These are phyloP conservation scores for Penicillium carneum DNA, from an alignment of 2,329 filamentous ascomycete species.

Conservation along the genomic window DNA sequence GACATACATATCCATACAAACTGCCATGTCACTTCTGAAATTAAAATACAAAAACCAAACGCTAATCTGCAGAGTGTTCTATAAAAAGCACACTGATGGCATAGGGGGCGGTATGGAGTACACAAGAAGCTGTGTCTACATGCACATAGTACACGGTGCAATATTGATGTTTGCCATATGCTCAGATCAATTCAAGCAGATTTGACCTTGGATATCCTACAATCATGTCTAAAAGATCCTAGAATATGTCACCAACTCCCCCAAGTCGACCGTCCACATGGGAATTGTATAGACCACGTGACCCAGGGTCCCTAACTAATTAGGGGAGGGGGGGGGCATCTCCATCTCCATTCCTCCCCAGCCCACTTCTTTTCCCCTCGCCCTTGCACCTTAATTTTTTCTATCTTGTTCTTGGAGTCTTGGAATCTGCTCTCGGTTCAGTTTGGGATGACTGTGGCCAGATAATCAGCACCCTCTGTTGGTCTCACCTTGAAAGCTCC, in stretches of 20 bases:
- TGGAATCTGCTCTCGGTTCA: background rate
- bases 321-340: slow-evolving; percentile 40
- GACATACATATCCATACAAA: background rate
- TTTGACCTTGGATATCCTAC: background rate
- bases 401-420: slow-evolving; percentile 2
- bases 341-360: slow-evolving; percentile 35
- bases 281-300: slow-evolving; percentile 21
- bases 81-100: slow-evolving; percentile 18
- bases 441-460: slow-evolving; percentile 15
- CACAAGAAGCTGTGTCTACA: background rate
- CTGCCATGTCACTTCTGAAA: background rate
- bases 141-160: too few species aligned
- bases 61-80: slow-evolving; percentile 9
- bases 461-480: slow-evolving; percentile 18
- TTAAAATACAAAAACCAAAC: background rate
- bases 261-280: background rate
- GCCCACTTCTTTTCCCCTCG: slow-evolving; percentile 26
- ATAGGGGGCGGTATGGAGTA: slow-evolving; percentile 4
- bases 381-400: slow-evolving; percentile 29
- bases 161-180: background rate
- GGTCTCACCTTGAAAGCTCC: slow-evolving; percentile 24
- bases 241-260: too few species aligned
- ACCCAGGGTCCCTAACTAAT: slow-evolving; percentile 20
- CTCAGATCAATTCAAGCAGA: background rate
- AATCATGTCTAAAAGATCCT: background rate